A percentile compares a stretch with the other conserved stretches of the same genome.
Evolutionary conservation across 1,284 basidiomycete species (phyloP).

Genomic region (Peniophora sp.): DNA sequence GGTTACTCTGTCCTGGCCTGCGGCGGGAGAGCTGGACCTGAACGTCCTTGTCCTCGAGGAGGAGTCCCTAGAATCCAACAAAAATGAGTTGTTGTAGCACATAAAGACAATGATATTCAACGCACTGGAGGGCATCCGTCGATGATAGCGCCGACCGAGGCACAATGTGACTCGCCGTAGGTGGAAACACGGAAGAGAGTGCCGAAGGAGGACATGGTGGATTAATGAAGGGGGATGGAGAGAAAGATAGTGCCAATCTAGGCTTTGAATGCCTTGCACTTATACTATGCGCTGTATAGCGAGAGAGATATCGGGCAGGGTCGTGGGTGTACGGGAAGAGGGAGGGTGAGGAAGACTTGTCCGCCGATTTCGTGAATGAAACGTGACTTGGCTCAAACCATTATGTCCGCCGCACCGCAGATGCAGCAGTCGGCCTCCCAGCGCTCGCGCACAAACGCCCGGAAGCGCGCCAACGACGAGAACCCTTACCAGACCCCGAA

Average conservation of each 20-base stretch:
- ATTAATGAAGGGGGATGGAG: neutral
- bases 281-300: neutral
- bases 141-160: constrained; percentile 95
- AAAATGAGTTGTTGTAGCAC: constrained; percentile 4
- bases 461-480: constrained; percentile 55
- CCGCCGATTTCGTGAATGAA: no score
- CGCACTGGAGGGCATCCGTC: constrained; percentile 93
- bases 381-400: no score
- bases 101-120: constrained; percentile 8
- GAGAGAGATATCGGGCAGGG: neutral
- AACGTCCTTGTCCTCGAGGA: constrained; percentile 77
- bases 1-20: constrained; percentile 91
- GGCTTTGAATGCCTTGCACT: neutral
- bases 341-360: neutral
- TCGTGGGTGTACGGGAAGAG: constrained; percentile 2
- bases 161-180: constrained; percentile 96
- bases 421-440: neutral
- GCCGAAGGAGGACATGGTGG: constrained; percentile 88
- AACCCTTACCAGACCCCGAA: constrained; percentile 55
- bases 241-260: constrained; percentile 1
- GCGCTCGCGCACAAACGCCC: constrained; percentile 40
- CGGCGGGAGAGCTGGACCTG: constrained; percentile 90
- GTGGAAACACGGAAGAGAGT: constrained; percentile 90
- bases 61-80: constrained; percentile 59
- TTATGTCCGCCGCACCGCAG: neutral